Evolutionary conservation across 169 alveolate species (phyloP), one percentile per base, ranked within the genome.

Genomic region (Plasmodium sp.): DNA sequence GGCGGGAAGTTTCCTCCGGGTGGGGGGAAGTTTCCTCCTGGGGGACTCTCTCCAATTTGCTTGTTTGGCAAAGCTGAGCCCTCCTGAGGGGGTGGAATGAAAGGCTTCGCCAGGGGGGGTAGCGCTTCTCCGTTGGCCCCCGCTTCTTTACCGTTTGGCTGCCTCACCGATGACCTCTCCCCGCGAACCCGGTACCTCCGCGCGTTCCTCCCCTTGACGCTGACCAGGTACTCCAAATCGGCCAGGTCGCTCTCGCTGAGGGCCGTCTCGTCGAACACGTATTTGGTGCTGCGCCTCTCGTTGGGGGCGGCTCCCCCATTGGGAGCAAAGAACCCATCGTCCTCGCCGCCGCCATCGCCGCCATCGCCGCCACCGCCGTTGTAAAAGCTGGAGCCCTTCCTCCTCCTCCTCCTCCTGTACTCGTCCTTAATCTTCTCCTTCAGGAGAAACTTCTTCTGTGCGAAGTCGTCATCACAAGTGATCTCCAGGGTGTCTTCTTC

Each of bases 391-490:
- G 82, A 39, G 2, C 33, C 72, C 14, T 84, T 71, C 75, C 51
- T 84, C 39, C 41, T 71, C 75, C 51, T 84, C 39, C 41, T 67
- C 31, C 51, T 62, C 34, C 75, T 67, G 71, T 41, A 67, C 36
- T 67, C 67, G 31, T 84, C 62, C 58, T 81, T 84, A 22, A 67
- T 84, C 33, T 71, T 84, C 71, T 84, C 74, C 36, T 84, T 67
- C 62, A 84, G 51, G 1, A 67, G 10, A 22, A 36, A 39, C 41
- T 22, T 84, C 43, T 72, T 84, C 33, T 67, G 67, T 43, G 18
- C 34, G 14, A 84, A 71, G 33, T 67, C 51, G 0, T 83, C 48
- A 12, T 34, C 71, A 67, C 33, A 79, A 5, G 31, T 22, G 10
- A 34, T 18, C 3, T 51, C 54, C 5, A 77, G 18, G 22, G 84